Evolutionary conservation across 1,139 yeast species (phyloP), one percentile per base, ranked within the genome.

Genomic region (Zhuliangozyma blackwelliae): DNA sequence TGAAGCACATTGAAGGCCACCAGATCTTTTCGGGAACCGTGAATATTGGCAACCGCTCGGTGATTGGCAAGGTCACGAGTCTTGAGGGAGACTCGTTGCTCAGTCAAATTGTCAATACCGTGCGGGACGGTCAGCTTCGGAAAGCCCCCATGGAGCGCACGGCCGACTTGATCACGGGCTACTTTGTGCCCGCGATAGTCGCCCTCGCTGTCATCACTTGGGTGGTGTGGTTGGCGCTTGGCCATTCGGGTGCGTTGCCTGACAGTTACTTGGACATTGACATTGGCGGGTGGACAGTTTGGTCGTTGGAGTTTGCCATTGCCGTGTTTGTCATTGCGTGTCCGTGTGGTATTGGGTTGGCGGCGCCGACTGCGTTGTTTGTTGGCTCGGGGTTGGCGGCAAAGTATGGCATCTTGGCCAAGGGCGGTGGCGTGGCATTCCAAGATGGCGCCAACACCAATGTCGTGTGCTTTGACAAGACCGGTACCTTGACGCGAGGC

Each of bases 381-480:
- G 74, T 68, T 5, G 75, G 75, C 0, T 62, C 74, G 5, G 73
- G 74, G 0, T 53, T 69, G 43, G 74, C 75, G 27, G 74, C 75
- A 10, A 67, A 63, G 39, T 47, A 79, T 52, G 94, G 94, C n/a
- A 79, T 84, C 34, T 63, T 84, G 33, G 89, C 85, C 2, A 74
- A 82, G 49, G 92, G 92, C 26, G 94, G 94, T 10, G 94, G 94
- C 32, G 80, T 78, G 36, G 89, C 92, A 1, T 83, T 84, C 52
- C 90, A 84, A 57, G 88, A 84, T 51, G 90, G 84, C 2, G 75
- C 89, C 2, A 65, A 64, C 25, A 65, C 81, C 26, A 75, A 77
- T 39, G 72, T 80, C 32, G 75, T 83, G 10, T 84, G 90, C 49
- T 84, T 84, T 56, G 94, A 84, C 57, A 84, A 84, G 48, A 84